Conservation (phyloP, 495 filamentous ascomycete species). For the Mycothermus thermophilus region DNA sequence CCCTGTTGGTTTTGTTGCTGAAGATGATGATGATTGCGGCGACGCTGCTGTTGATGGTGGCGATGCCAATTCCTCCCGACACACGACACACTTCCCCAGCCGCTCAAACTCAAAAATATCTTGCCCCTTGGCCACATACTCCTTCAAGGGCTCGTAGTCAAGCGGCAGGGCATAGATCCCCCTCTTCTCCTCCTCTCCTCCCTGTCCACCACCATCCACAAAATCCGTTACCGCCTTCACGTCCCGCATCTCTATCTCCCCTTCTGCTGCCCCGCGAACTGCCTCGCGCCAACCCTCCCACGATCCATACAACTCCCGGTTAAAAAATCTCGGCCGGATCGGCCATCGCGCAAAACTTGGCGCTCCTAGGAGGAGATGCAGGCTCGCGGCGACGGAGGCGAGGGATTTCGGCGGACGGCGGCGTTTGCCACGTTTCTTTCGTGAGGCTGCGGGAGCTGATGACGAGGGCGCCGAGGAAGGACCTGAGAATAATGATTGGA, state of each 20-base stretch:
- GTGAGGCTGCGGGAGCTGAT: no score
- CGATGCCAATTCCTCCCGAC: slow-evolving; percentile 34
- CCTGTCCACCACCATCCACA: slow-evolving; percentile 6
- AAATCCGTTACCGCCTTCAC: slow-evolving; percentile 46
- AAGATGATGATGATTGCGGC: no score
- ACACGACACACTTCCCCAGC: slow-evolving; percentile 50
- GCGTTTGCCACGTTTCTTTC: slow-evolving; percentile 32
- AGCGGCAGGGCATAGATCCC: slow-evolving; percentile 48
- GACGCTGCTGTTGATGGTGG: no score
- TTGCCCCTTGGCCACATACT: slow-evolving; percentile 57
- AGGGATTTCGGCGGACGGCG: slow-evolving; percentile 44
- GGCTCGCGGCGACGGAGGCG: slow-evolving; percentile 50
- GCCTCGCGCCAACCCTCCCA: slow-evolving; percentile 36
- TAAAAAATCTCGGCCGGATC: slow-evolving; percentile 70
- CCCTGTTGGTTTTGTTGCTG: slow-evolving; percentile 10
- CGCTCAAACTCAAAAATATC: slow-evolving; percentile 47
- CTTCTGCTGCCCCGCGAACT: neutral
- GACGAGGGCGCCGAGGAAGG: no score
- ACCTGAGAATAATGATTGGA: no score
- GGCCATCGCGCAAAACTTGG: slow-evolving; percentile 69
- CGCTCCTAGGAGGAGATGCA: slow-evolving; percentile 67
- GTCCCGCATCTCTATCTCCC: slow-evolving; percentile 11
- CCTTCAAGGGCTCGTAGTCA: slow-evolving; percentile 50
- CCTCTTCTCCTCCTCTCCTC: slow-evolving; percentile 9
- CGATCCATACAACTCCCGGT: slow-evolving; percentile 45